Evolutionary conservation across 768 basidiomycete species (phyloP).

Genomic region (Podaxis sp.): DNA sequence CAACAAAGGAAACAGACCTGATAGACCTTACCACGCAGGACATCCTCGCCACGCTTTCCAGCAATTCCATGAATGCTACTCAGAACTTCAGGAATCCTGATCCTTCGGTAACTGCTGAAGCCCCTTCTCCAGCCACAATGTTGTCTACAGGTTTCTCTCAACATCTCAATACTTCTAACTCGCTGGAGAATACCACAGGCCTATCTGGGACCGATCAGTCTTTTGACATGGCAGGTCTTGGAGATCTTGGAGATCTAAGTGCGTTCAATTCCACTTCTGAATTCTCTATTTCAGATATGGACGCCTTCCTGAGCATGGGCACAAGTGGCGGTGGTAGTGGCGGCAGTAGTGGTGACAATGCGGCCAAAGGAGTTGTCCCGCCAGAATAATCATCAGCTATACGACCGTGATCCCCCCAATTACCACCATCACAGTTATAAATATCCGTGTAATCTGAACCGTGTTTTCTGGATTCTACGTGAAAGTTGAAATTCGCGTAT

Average conservation of each 20-base stretch:
- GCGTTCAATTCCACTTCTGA: not conserved
- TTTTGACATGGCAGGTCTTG: conserved; percentile 6
- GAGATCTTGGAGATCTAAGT: conserved; percentile 6
- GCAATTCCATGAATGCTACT: not conserved
- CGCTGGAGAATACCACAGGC: not conserved
- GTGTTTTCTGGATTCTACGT: not conserved
- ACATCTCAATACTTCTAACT: not conserved
- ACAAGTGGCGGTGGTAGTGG: conserved; percentile 15
- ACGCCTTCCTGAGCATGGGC: conserved; percentile 46
- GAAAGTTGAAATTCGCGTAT: too few species aligned
- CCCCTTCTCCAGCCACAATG: conserved; percentile 5
- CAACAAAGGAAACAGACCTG: conserved; percentile 9
- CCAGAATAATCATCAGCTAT: not conserved
- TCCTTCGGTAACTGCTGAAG: not conserved
- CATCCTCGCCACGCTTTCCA: conserved; percentile 5
- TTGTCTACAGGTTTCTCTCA: conserved; percentile 4
- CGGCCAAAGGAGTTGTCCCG: not conserved
- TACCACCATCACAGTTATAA: not conserved
- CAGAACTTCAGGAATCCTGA: not conserved
- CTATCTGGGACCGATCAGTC: conserved; percentile 2
- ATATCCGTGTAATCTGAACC: not conserved
- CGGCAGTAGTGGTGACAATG: conserved; percentile 1
- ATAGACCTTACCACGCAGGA: conserved; percentile 17
- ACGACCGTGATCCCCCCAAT: not conserved
- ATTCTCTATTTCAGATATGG: conserved; percentile 30